These are phyloP conservation scores for Lipomyces kockii DNA, from an alignment of 805 yeast species.

Conservation along the genomic window DNA sequence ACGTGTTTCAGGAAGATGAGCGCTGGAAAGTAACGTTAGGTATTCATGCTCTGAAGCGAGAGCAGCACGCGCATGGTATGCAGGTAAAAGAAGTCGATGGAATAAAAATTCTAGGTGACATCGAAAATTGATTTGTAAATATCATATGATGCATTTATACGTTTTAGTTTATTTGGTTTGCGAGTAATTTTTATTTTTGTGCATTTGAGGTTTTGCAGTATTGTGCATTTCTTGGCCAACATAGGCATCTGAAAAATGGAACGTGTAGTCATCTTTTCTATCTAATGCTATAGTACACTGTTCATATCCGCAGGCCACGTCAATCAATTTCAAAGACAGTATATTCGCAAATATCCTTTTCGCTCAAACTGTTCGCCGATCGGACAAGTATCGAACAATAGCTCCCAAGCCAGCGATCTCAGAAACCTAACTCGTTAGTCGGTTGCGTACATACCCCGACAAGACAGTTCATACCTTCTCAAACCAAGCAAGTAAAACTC, in stretches of 20 bases:
- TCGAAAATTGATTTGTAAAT: not conserved
- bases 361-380: constrained; percentile 72
- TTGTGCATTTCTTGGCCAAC: not conserved
- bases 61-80: constrained; percentile 12
- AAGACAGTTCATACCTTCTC: constrained; percentile 57
- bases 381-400: constrained; percentile 82
- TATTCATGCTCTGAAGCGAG: constrained; percentile 31
- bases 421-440: constrained; percentile 51
- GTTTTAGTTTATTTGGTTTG: not conserved
- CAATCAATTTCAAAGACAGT: not conserved
- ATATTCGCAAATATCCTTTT: constrained; percentile 3
- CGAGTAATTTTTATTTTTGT: not conserved
- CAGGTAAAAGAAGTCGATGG: constrained; percentile 30
- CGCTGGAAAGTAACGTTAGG: constrained; percentile 31
- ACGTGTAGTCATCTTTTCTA: not conserved
- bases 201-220: not conserved
- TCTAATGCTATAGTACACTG: constrained; percentile 2
- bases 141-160: not conserved
- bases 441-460: not conserved
- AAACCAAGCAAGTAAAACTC: constrained; percentile 85
- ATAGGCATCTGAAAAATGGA: not conserved
- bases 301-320: constrained; percentile 6
- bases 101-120: constrained; percentile 1
- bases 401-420: constrained; percentile 87
- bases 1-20: constrained; percentile 22